Base-by-base conservation (phyloP, 108 stramenopile species). In the Aurantiochytrium sp. region DNA sequence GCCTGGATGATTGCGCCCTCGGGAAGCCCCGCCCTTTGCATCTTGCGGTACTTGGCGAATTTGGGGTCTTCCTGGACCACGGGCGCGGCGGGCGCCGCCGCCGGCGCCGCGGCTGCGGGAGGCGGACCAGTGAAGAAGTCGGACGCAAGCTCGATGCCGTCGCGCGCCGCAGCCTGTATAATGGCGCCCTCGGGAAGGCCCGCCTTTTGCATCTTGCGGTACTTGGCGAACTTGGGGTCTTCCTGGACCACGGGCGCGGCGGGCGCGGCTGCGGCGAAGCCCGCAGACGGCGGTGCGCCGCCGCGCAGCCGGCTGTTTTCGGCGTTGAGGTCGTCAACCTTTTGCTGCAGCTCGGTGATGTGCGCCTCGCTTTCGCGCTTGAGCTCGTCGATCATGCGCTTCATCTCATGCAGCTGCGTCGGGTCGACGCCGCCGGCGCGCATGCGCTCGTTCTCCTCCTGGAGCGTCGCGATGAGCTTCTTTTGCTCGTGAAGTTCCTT, bases 111-210 rank as follows among this genome's bases (percentile, higher is more conserved):
- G n/a, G 73, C 39, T 48, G 73, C 1, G 12, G 73, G 42, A 17
- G 42, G 19, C 32, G 42, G 42, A 12, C 19, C 73, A 1, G 73
- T 48, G 30, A 81, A 81, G 39, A 81, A 81, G 39, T 41, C 45
- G 6, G 36, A 5, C 0, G 73, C 19, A 48, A 81, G 73, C 21
- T 81, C 73, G 2, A 81, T 48, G 24, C 73, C 73, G 24, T 81
- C 73, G 15, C 73, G 73, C 0, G 36, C 21, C 12, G 73, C 73
- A 48, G 73, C 73, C 32, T 81, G 73, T 12, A 41, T 48, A 2
- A 81, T 81, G 39, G 73, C 73, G 39, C 73, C 73, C 39, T 81
- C 73, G 21, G 73, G 73, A 17, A 81, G 45, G n/a, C 73, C 73
- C 12, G 73, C 73, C 73, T 81, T 81, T 30, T 81, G 73, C 73